These are phyloP conservation scores for Pholiota microspora DNA, from an alignment of 768 basidiomycete species.

Conservation along the genomic window DNA sequence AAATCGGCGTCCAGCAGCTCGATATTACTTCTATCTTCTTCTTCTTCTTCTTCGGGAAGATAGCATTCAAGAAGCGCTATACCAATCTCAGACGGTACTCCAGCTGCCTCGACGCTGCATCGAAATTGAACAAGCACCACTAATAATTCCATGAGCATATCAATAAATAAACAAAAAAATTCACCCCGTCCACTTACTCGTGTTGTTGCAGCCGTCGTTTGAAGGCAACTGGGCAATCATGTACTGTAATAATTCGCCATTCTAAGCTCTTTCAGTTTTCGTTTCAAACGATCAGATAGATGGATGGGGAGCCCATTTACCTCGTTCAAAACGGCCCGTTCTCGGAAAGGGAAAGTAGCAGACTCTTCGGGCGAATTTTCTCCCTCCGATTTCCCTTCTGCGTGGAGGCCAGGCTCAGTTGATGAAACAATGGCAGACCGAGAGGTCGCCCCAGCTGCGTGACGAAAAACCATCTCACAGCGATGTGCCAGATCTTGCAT, in stretches of 20 bases:
- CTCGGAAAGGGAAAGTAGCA: constrained; percentile 34
- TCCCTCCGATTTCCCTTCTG: constrained; percentile 30
- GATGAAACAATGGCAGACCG: constrained; percentile 54
- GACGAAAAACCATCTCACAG: constrained; percentile 61
- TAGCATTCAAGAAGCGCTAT: constrained; percentile 57
- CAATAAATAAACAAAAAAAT: constrained; percentile 1
- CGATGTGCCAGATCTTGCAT: constrained; percentile 57
- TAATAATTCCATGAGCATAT: constrained; percentile 24
- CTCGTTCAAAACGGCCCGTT: constrained; percentile 55
- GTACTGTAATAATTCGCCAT: constrained; percentile 48
- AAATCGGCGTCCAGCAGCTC: constrained; percentile 69
- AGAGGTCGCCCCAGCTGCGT: constrained; percentile 60
- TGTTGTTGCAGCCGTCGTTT: constrained; percentile 25
- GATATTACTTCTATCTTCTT: constrained; percentile 37
- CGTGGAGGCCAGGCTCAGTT: constrained; percentile 21
- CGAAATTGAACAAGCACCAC: constrained; percentile 58
- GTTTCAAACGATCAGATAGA: constrained; percentile 20
- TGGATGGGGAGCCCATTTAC: constrained; percentile 34
- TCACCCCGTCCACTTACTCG: constrained; percentile 23
- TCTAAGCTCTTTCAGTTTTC: constrained; percentile 33
- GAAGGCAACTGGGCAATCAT: constrained; percentile 45
- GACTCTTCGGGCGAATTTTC: constrained; percentile 27
- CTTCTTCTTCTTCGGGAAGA: constrained; percentile 39
- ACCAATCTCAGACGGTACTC: constrained; percentile 39
- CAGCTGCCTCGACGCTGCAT: constrained; percentile 39